phyloP scores from a whole-genome alignment of 805 yeast genomes.

The Wickerhamomyces tratensis region DNA sequence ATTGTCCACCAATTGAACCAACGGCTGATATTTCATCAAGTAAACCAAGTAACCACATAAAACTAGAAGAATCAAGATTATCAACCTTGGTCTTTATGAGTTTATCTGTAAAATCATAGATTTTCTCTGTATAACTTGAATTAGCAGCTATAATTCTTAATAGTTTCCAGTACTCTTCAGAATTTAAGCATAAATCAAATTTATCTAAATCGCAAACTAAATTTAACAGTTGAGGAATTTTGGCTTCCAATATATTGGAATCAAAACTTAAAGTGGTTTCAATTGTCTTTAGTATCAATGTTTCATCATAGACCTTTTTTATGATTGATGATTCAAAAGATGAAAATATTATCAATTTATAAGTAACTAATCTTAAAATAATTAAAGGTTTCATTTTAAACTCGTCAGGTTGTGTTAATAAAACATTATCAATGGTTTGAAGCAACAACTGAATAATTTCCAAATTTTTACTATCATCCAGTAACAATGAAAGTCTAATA shows the following conservation, averaged over 20 bases:
- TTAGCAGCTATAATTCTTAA: slow-evolving; percentile 38
- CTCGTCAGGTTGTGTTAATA: slow-evolving; percentile 13
- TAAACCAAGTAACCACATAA: slow-evolving; percentile 57
- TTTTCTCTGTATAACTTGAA: slow-evolving; percentile 28
- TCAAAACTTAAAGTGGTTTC: slow-evolving; percentile 8
- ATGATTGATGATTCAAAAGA: not conserved
- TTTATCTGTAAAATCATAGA: slow-evolving; percentile 38
- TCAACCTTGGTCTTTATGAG: slow-evolving; percentile 23
- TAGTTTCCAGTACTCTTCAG: slow-evolving; percentile 46
- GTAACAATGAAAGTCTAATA: slow-evolving; percentile 16
- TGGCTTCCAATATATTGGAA: slow-evolving; percentile 6
- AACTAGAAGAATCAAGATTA: slow-evolving; percentile 38
- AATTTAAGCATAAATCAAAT: slow-evolving; percentile 30
- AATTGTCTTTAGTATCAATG: slow-evolving; percentile 1
- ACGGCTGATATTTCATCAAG: slow-evolving; percentile 74
- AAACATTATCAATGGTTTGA: slow-evolving; percentile 5
- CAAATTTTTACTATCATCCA: slow-evolving; percentile 20
- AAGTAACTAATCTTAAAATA: slow-evolving; percentile 37
- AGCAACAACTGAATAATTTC: slow-evolving; percentile 8
- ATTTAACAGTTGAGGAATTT: slow-evolving; percentile 8
- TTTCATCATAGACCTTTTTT: not conserved
- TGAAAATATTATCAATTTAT: slow-evolving; percentile 34
- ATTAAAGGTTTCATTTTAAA: slow-evolving; percentile 11
- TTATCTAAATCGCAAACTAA: slow-evolving; percentile 8
- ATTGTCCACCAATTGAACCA: slow-evolving; percentile 71